Base-by-base conservation (phyloP, 192 early-diverging fungal species). In the Coemansia sp. region DNA sequence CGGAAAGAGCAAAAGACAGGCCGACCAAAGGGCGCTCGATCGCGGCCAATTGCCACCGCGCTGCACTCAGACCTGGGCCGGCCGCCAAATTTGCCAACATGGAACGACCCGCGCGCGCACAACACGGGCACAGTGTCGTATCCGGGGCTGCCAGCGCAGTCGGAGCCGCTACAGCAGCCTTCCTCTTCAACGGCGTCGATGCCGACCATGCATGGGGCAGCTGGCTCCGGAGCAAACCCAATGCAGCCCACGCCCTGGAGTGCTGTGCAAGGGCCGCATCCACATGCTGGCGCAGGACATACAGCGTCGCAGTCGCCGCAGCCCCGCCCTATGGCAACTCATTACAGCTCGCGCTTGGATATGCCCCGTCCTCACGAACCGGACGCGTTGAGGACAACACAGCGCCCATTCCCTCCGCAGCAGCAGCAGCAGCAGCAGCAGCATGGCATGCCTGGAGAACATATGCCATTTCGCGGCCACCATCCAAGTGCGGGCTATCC, bases 1-100 rank as follows among this genome's bases (percentile, higher is more conserved):
- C 80, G 93, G 37, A 97, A 96, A 58, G 95, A 97, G 39, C 74
- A 70, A 66, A 77, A 77, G 55, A 62, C 65, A 10, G 51, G 50
- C 16, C 72, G 72, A 6, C 65, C 72, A 40, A 75, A 75, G 62
- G 65, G 61, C 12, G 57, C 39, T 34, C 72, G 72, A 30, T 69
- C 72, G 61, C 65, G 72, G 31, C 65, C 65, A 11, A 62, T 75
- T 51, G 51, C 71, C 15, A 67, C 64, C 10, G 53, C 60, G 1
- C 58, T 60, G 40, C 64, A 60, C 23, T 46, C 55, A 3, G 61
- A 56, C 18, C 26, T 40, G 26, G 53, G 31, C 42, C 42, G 42
- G 38, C 64, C 36, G 37, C 40, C 11, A 18, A 58, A 44, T 18
- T 6, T 56, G 36, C 37, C 66, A 18, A 18, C 66, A 42, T 69